Base-by-base conservation (phyloP, 2,329 filamentous ascomycete genomes). In the Epicoccum sorghinum region DNA sequence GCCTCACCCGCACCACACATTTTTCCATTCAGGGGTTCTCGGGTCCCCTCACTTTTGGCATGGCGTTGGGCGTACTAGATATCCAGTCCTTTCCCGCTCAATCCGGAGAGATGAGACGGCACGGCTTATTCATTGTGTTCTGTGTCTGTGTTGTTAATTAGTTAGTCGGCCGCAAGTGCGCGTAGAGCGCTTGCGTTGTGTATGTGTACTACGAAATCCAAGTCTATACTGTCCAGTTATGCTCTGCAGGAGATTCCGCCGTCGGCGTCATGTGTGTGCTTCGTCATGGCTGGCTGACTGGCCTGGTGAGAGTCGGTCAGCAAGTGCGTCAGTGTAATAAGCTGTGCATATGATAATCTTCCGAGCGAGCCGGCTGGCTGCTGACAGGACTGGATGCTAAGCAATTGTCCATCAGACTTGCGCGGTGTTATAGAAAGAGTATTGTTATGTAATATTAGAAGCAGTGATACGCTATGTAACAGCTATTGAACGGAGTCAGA, bases 61-160 rank as follows among this genome's bases (percentile, higher is more conserved):
- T 32, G 59, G 59, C 41, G 61, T 60, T 58, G 41, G 62, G 65
- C 57, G 63, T 48, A 49, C 52, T 61, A 58, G 64, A 68, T 68
- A 67, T 66, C 63, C 53, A 40, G 36, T 47, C 38, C 27, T 47
- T 42, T 38, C 52, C 47, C 60, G 41, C 54, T 61, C 51, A 36
- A 24, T 47, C 46, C 38, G 10, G 33, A 49, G 29, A 41, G 40
- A 45, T 40, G 25, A 13, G 46, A 55, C 6, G 30, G 32, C 32
- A 46, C 32, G 42, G 41, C 47, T 24, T 39, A 18, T 33, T 22
- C 44, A 33, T 42, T 33, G 3, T 55, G 32, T 47, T 6, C 7
- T 37, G 12, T 24, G 39, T 38, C 32, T 10, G 30, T 23, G 9
- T 35, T 25, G 8, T 22, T 29, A 27, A 39, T 38, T 27, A 23